Conservation (phyloP, 106 monocot species). For the Posidonia australis region DNA sequence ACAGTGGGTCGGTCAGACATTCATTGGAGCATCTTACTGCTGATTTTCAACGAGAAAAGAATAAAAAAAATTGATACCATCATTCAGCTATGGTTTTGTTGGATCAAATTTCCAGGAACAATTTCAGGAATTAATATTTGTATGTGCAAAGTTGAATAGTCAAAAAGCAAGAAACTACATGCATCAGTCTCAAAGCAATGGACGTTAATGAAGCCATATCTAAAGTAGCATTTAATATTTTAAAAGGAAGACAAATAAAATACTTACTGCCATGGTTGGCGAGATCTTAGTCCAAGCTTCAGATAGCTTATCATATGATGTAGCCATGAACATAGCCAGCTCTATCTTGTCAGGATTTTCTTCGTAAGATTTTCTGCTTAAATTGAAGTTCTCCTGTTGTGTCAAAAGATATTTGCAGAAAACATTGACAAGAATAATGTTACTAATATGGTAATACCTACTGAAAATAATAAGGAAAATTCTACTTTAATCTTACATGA, state of each 20-base stretch:
- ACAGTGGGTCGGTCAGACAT: no score
- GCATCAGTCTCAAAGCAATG: no score
- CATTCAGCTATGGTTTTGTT: no score
- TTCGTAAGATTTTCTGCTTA: slow-evolving; percentile 54
- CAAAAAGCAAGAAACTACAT: no score
- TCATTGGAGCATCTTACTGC: no score
- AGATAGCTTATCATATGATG: slow-evolving; percentile 79
- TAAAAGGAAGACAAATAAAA: neutral
- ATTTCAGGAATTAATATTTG: no score
- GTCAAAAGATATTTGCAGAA: neutral
- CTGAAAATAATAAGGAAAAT: slow-evolving; percentile 1
- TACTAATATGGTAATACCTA: neutral
- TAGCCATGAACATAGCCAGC: slow-evolving; percentile 79
- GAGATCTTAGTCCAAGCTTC: slow-evolving; percentile 81
- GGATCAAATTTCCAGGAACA: no score
- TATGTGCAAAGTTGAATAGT: no score
- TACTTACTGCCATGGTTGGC: slow-evolving; percentile 54
- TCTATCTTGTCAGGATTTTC: slow-evolving; percentile 39
- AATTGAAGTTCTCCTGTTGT: slow-evolving; percentile 54
- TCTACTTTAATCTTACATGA: slow-evolving; percentile 29
- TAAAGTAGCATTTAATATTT: no score
- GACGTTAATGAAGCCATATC: no score
- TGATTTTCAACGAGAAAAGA: no score
- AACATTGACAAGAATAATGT: neutral
- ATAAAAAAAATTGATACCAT: no score